These are phyloP conservation scores for Dioscorea zingiberensis DNA, from an alignment of 106 monocot species.

Conservation along the genomic window DNA sequence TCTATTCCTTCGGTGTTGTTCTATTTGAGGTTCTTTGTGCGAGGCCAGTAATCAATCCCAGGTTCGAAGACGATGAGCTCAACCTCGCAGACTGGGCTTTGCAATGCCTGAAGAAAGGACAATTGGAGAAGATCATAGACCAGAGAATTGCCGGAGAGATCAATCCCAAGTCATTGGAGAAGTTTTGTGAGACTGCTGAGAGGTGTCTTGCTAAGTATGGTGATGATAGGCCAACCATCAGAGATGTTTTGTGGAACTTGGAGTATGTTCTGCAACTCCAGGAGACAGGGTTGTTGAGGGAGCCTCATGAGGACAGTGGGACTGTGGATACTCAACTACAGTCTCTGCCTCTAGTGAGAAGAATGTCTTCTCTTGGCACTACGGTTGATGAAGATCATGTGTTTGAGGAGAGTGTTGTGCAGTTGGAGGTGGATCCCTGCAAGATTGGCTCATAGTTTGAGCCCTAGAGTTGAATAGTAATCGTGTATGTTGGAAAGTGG, in stretches of 20 bases:
- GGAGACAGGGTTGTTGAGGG: slow-evolving; percentile 32
- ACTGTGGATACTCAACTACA: background rate
- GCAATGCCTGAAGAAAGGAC: background rate
- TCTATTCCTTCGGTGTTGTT: slow-evolving; percentile 84
- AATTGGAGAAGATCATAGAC: slow-evolving; percentile 14
- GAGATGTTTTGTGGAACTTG: slow-evolving; percentile 52
- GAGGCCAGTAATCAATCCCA: slow-evolving; percentile 44
- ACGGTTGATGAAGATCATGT: slow-evolving; percentile 17
- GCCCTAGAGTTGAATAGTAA: too few species aligned
- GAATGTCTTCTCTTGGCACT: too few species aligned
- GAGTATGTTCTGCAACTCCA: slow-evolving; percentile 75
- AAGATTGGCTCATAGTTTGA: too few species aligned
- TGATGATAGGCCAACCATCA: slow-evolving; percentile 16
- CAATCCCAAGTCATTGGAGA: background rate
- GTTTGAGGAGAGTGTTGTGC: slow-evolving; percentile 51
- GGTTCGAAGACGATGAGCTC: slow-evolving; percentile 29
- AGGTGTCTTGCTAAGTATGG: slow-evolving; percentile 14
- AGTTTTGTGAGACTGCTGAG: slow-evolving; percentile 14
- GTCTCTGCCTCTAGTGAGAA: too few species aligned
- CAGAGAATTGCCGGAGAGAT: background rate
- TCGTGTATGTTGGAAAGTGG: too few species aligned
- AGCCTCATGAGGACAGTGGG: slow-evolving; percentile 51
- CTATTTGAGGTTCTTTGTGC: slow-evolving; percentile 82
- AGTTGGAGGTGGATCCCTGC: too few species aligned
- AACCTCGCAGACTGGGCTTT: slow-evolving; percentile 77